Percentiles rank a stretch among this genome's conserved stretches.
Evolutionary conservation across 2,329 filamentous ascomycete genomes (phyloP).

Genomic region (Fusarium clavum): DNA sequence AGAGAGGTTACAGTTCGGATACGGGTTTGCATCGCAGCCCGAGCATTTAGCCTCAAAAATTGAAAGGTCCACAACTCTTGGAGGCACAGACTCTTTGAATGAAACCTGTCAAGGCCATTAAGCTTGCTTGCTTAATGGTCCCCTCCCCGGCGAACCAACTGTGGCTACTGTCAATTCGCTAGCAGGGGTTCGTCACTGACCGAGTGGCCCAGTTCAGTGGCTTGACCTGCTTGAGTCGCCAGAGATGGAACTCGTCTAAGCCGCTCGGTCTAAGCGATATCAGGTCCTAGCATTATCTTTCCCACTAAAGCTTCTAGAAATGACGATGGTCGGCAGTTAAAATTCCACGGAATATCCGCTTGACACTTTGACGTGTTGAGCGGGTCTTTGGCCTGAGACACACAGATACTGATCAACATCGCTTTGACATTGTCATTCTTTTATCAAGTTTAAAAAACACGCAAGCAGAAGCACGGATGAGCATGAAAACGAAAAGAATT

Average conservation of each 20-base stretch:
- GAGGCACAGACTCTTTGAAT: background rate
- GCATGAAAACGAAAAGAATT: background rate
- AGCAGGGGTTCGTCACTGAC: background rate
- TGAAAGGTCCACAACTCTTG: background rate
- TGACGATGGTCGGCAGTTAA: background rate
- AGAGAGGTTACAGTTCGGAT: background rate
- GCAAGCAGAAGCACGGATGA: background rate
- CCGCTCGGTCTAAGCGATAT: background rate
- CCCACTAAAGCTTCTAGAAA: background rate
- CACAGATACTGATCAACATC: constrained; percentile 1
- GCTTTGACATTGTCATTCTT: background rate
- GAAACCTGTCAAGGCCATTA: background rate
- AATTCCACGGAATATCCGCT: background rate
- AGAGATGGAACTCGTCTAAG: background rate
- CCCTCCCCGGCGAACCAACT: background rate
- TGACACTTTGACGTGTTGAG: background rate
- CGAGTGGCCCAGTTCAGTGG: background rate
- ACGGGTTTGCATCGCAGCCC: background rate
- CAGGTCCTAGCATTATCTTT: background rate
- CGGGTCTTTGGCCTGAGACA: background rate
- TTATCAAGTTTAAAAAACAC: background rate
- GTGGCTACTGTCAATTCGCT: background rate
- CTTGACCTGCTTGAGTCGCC: background rate
- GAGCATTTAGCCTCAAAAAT: background rate
- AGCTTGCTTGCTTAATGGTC: background rate